These are phyloP conservation scores for Penicillium nordicum DNA, from an alignment of 2,329 filamentous ascomycete species.

Conservation along the genomic window DNA sequence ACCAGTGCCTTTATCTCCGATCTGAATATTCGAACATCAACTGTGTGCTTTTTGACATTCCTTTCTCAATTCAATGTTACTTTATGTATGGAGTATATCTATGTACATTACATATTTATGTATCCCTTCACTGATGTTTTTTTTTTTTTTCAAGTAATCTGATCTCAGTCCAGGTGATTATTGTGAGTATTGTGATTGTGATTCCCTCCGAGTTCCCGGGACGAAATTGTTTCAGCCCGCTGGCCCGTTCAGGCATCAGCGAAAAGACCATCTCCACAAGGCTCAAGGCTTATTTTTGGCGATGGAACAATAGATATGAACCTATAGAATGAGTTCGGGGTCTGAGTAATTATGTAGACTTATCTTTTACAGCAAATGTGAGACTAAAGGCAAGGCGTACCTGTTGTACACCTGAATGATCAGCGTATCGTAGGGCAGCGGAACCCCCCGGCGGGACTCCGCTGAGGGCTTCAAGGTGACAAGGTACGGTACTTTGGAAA, in stretches of 20 bases:
- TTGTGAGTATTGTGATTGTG: background rate
- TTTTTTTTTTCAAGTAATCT: no score
- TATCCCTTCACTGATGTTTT: background rate
- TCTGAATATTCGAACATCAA: background rate
- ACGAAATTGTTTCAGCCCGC: slow-evolving; percentile 4
- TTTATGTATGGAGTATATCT: background rate
- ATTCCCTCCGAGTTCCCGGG: slow-evolving; percentile 1
- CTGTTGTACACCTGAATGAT: background rate
- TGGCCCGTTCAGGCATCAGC: slow-evolving; percentile 14
- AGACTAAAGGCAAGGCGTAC: background rate
- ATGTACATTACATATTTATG: background rate
- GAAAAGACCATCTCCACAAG: slow-evolving; percentile 11
- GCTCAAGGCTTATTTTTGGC: slow-evolving; percentile 16
- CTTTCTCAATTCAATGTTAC: background rate
- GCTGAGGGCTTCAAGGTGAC: slow-evolving; percentile 5
- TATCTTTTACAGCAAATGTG: background rate
- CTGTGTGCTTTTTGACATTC: background rate
- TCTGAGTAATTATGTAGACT: background rate
- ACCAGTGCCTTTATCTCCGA: background rate
- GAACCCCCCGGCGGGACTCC: slow-evolving; percentile 22
- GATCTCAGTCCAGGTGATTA: background rate
- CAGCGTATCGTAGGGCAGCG: slow-evolving; percentile 12
- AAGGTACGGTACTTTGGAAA: background rate
- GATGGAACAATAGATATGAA: slow-evolving; percentile 7
- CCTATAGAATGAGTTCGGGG: background rate